Conservation (phyloP, 1,139 yeast genomes). For the Kazachstania sp. region DNA sequence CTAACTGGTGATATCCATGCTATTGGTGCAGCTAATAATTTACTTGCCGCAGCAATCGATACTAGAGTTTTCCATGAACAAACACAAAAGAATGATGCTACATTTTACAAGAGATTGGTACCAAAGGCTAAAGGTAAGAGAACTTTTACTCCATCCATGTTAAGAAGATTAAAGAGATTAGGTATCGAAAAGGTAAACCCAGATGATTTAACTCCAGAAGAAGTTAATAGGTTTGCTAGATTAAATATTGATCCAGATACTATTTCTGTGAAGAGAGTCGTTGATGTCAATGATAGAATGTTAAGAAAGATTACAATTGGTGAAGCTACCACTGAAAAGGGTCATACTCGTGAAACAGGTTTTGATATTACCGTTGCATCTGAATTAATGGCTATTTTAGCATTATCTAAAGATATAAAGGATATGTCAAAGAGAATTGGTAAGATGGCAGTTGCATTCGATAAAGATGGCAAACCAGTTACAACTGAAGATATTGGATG, state of each 20-base stretch:
- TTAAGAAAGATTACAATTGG: slow-evolving; percentile 69
- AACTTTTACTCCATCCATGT: slow-evolving; percentile 58
- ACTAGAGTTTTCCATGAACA: slow-evolving; percentile 75
- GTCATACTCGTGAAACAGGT: slow-evolving; percentile 62
- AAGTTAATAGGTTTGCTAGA: slow-evolving; percentile 52
- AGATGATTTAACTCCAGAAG: slow-evolving; percentile 59
- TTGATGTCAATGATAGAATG: slow-evolving; percentile 73
- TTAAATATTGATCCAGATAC: slow-evolving; percentile 65
- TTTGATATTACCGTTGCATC: slow-evolving; percentile 80
- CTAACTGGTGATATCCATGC: slow-evolving; percentile 82
- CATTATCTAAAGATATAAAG: slow-evolving; percentile 54
- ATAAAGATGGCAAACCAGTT: slow-evolving; percentile 52
- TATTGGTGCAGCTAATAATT: slow-evolving; percentile 69
- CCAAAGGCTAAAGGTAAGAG: slow-evolving; percentile 62
- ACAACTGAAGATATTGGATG: slow-evolving; percentile 74
- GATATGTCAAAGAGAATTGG: slow-evolving; percentile 69
- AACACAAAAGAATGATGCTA: slow-evolving; percentile 56
- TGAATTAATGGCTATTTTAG: slow-evolving; percentile 75
- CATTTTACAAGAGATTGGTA: slow-evolving; percentile 61
- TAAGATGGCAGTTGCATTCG: slow-evolving; percentile 61
- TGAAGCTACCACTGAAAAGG: slow-evolving; percentile 70
- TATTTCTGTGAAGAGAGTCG: slow-evolving; percentile 68
- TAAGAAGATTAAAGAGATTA: slow-evolving; percentile 51
- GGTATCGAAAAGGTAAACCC: slow-evolving; percentile 63
- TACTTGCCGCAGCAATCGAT: slow-evolving; percentile 76